Evolutionary conservation across 495 filamentous ascomycete genomes (phyloP).

Genomic region (Cladorrhinum samala): DNA sequence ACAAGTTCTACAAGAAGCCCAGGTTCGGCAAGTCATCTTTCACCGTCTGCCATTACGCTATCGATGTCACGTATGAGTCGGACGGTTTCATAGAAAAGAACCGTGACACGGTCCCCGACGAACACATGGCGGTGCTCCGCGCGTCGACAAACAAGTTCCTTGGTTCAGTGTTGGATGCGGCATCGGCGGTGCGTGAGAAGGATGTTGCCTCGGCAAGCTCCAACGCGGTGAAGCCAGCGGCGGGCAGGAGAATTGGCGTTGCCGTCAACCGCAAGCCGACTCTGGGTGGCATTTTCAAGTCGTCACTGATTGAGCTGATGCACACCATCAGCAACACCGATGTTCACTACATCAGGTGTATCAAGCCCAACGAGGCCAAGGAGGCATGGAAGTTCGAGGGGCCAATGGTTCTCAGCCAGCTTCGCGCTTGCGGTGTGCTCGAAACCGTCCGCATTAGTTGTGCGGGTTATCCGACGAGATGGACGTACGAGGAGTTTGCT

Average conservation of each 20-base stretch:
- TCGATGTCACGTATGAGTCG: slow-evolving; percentile 99
- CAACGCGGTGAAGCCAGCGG: slow-evolving; percentile 61
- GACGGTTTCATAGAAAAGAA: slow-evolving; percentile 99
- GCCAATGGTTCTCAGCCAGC: slow-evolving; percentile 95
- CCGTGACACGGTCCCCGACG: slow-evolving; percentile 94
- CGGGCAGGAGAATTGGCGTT: slow-evolving; percentile 78
- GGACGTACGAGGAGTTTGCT: slow-evolving; percentile 99
- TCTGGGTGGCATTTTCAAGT: slow-evolving; percentile 96
- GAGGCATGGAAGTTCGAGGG: slow-evolving; percentile 97
- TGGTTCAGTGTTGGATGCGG: slow-evolving; percentile 74
- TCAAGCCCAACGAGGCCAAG: slow-evolving; percentile 98
- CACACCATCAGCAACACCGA: slow-evolving; percentile 94
- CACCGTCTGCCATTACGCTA: slow-evolving; percentile 97
- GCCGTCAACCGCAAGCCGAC: slow-evolving; percentile 95
- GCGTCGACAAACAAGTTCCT: slow-evolving; percentile 83
- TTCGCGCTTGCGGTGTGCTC: slow-evolving; percentile 96
- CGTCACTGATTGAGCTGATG: slow-evolving; percentile 97
- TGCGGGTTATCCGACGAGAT: slow-evolving; percentile 93
- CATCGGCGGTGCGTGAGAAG: slow-evolving; percentile 82
- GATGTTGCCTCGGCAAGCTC: slow-evolving; percentile 64
- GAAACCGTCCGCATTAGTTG: slow-evolving; percentile 98
- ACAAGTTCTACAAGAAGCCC: slow-evolving; percentile 97
- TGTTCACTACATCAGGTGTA: slow-evolving; percentile 98
- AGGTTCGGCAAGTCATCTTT: slow-evolving; percentile 96
- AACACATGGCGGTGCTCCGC: slow-evolving; percentile 89